A percentile compares a stretch with the other conserved stretches of the same genome.
Conservation (phyloP, 1,139 yeast genomes). For the Kurtzmaniella quercitrusa region DNA sequence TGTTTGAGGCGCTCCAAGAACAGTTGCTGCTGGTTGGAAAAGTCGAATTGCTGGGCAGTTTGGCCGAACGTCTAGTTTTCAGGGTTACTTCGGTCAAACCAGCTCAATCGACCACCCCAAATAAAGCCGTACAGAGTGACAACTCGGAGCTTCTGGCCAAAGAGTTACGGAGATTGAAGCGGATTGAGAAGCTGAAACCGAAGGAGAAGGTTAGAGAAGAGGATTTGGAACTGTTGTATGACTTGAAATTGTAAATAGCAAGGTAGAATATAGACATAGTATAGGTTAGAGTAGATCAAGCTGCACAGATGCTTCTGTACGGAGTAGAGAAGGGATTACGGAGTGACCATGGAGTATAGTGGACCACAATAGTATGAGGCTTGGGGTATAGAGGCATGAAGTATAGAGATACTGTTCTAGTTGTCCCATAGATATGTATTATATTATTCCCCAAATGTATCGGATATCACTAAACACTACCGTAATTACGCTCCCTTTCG, state of each 20-base stretch:
- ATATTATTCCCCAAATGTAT: too few relatives aligned
- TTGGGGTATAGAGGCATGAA: too few relatives aligned
- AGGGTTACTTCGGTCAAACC: conserved; percentile 12
- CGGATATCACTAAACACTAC: neutral
- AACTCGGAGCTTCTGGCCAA: conserved; percentile 11
- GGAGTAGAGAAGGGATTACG: too few relatives aligned
- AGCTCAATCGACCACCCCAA: too few relatives aligned
- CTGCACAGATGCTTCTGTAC: too few relatives aligned
- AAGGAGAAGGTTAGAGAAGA: conserved; percentile 19
- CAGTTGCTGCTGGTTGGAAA: conserved; percentile 28
- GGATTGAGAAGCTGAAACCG: conserved; percentile 13
- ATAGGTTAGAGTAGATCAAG: too few relatives aligned
- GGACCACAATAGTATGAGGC: too few relatives aligned
- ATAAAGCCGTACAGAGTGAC: conserved; percentile 8
- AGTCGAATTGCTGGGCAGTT: conserved; percentile 26
- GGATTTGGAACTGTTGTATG: conserved; percentile 40
- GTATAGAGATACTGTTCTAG: neutral
- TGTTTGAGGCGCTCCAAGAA: conserved; percentile 17
- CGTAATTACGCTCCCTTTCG: conserved; percentile 11
- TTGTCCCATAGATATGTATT: neutral
- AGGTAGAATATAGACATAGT: too few relatives aligned
- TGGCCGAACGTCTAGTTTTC: conserved; percentile 18
- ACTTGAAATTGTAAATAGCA: conserved; percentile 21
- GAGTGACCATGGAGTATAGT: too few relatives aligned
- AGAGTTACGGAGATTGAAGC: conserved; percentile 13